A percentile compares a stretch with the other conserved stretches of the same genome.
Evolutionary conservation across 1,139 yeast genomes (phyloP).

Genomic region (Yueomyces sp.): DNA sequence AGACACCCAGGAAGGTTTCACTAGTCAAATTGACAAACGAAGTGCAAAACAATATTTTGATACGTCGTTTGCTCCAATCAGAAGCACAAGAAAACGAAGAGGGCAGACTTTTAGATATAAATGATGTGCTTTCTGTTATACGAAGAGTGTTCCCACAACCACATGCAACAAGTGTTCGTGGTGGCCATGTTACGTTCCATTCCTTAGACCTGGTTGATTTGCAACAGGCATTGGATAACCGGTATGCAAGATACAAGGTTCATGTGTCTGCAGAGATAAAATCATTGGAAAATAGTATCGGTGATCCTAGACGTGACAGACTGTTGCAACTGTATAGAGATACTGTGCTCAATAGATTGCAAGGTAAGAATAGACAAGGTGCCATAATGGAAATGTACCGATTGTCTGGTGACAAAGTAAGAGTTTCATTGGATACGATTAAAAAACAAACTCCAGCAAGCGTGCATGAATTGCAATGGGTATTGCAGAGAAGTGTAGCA

Average conservation of each 20-base stretch:
- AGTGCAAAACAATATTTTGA: slow-evolving; percentile 18
- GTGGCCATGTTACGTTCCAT: slow-evolving; percentile 20
- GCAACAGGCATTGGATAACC: slow-evolving; percentile 5
- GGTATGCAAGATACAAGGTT: slow-evolving; percentile 9
- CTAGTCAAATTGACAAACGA: slow-evolving; percentile 22
- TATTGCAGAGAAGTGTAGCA: slow-evolving; percentile 19
- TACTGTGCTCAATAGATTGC: slow-evolving; percentile 21
- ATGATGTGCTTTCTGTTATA: slow-evolving; percentile 19
- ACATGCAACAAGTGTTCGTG: slow-evolving; percentile 14
- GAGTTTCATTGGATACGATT: slow-evolving; percentile 14
- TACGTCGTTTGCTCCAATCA: slow-evolving; percentile 9
- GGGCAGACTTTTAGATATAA: slow-evolving; percentile 15
- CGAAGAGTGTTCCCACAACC: slow-evolving; percentile 19
- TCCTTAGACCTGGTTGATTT: neutral
- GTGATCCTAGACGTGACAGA: slow-evolving; percentile 20
- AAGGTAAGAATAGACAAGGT: slow-evolving; percentile 14
- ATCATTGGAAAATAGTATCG: slow-evolving; percentile 9
- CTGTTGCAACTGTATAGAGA: slow-evolving; percentile 20
- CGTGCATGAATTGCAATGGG: slow-evolving; percentile 21
- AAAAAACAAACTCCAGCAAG: slow-evolving; percentile 19
- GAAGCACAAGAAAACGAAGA: slow-evolving; percentile 3
- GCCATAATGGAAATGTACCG: slow-evolving; percentile 11
- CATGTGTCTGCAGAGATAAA: slow-evolving; percentile 9
- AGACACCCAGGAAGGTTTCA: slow-evolving; percentile 10
- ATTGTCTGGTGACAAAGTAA: slow-evolving; percentile 5